Evolutionary conservation across 164 flowering plant genomes (phyloP).

Genomic region (Vitis labrusca): DNA sequence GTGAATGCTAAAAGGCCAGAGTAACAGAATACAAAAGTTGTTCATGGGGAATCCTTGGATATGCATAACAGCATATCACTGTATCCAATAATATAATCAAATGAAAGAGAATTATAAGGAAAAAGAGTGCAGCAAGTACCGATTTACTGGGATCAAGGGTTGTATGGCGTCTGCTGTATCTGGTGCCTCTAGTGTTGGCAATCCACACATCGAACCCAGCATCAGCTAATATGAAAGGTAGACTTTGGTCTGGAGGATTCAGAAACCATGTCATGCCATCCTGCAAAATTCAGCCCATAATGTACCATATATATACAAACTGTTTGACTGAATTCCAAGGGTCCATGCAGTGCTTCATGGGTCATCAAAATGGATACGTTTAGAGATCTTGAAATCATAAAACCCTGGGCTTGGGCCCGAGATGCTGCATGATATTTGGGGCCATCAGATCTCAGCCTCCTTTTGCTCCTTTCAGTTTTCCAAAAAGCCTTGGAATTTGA

Average conservation of each 20-base stretch:
- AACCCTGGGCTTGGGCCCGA: neutral
- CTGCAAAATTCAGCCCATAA: constrained; percentile 24
- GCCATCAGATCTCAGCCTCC: no score
- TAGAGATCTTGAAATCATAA: neutral
- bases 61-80: no score
- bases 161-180: constrained; percentile 50
- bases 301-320: neutral
- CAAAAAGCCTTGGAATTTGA: no score
- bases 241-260: constrained; percentile 50
- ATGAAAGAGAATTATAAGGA: neutral
- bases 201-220: constrained; percentile 80
- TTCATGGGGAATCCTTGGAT: no score
- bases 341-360: no score
- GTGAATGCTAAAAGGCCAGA: no score
- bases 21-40: no score
- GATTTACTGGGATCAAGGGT: constrained; percentile 31
- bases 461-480: no score
- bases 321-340: neutral
- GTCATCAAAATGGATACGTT: no score
- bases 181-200: constrained; percentile 69
- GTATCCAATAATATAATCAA: no score
- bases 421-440: constrained; percentile 7
- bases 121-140: constrained; percentile 19
- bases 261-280: constrained; percentile 75
- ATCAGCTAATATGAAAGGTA: constrained; percentile 66